phyloP scores from a whole-genome alignment of 1,284 basidiomycete species.

The Cryptococcus sp. region DNA sequence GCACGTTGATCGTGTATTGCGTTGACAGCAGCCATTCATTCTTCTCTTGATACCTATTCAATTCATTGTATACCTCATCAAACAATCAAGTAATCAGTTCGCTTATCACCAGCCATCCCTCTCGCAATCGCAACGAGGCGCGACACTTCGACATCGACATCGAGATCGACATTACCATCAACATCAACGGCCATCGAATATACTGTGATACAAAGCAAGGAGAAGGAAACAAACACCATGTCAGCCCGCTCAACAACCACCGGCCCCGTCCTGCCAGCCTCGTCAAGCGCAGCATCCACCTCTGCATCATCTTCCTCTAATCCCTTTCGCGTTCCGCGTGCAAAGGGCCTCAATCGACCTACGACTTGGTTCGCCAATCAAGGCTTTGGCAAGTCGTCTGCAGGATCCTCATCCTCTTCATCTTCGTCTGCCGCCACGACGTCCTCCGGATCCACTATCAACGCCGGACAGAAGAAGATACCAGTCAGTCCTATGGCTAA shows the following conservation, averaged over 20 bases:
- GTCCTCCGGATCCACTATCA: slow-evolving; percentile 2
- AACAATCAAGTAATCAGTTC: too few species aligned
- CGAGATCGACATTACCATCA: too few species aligned
- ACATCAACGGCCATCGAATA: too few species aligned
- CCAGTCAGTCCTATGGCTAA: slow-evolving; percentile 16
- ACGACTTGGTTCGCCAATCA: slow-evolving; percentile 27
- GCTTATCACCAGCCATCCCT: too few species aligned
- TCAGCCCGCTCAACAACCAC: slow-evolving; percentile 5
- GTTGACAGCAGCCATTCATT: too few species aligned
- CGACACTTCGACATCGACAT: too few species aligned
- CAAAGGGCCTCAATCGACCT: slow-evolving; percentile 28
- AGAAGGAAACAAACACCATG: slow-evolving; percentile 8
- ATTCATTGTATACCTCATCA: too few species aligned
- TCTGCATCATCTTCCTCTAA: slow-evolving; percentile 6
- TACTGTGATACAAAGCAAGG: too few species aligned
- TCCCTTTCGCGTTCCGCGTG: slow-evolving; percentile 19
- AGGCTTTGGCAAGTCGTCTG: slow-evolving; percentile 20
- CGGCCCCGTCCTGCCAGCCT: slow-evolving; percentile 14
- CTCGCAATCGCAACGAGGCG: too few species aligned
- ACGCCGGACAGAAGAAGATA: background rate
- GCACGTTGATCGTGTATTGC: too few species aligned
- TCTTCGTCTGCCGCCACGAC: slow-evolving; percentile 7
- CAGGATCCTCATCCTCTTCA: slow-evolving; percentile 15
- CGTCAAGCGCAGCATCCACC: slow-evolving; percentile 3
- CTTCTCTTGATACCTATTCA: too few species aligned